phyloP scores from a whole-genome alignment of 1,284 basidiomycete species.

The Thelephora terrestris region DNA sequence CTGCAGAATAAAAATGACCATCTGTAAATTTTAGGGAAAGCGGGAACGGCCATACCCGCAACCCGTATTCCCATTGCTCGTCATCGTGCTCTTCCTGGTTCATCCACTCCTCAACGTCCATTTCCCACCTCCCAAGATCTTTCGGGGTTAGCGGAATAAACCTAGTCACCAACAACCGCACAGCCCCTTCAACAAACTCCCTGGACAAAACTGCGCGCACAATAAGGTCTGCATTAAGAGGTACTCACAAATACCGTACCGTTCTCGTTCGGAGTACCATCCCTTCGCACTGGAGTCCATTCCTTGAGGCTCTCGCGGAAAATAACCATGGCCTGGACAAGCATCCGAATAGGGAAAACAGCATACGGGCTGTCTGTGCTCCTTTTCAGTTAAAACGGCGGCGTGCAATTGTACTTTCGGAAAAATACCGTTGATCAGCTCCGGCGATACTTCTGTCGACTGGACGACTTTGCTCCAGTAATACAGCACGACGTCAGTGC shows the following conservation, averaged over 20 bases:
- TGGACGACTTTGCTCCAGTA: conserved; percentile 71
- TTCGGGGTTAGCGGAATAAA: conserved; percentile 74
- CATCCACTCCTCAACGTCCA: conserved; percentile 87
- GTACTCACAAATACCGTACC: conserved; percentile 31
- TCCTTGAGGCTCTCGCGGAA: conserved; percentile 78
- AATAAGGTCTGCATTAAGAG: conserved; percentile 4
- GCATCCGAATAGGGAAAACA: conserved; percentile 65
- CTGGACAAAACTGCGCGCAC: conserved; percentile 49
- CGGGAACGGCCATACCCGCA: conserved; percentile 68
- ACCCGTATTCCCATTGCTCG: conserved; percentile 82
- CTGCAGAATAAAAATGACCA: conserved; percentile 26
- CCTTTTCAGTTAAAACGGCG: background rate
- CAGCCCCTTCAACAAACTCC: conserved; percentile 71
- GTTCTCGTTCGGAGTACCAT: conserved; percentile 47
- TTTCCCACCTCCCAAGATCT: conserved; percentile 73
- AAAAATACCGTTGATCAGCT: conserved; percentile 43
- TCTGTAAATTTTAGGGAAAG: background rate
- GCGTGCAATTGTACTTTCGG: conserved; percentile 5
- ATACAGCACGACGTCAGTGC: conserved; percentile 57
- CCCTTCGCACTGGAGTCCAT: conserved; percentile 56
- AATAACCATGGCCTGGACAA: conserved; percentile 80
- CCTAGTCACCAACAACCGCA: conserved; percentile 67
- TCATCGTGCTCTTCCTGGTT: conserved; percentile 78
- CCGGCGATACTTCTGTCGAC: conserved; percentile 43
- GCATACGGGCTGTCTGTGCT: conserved; percentile 26